These are phyloP conservation scores for Zychaea mexicana DNA, from an alignment of 371 early-diverging fungal species.

Conservation along the genomic window DNA sequence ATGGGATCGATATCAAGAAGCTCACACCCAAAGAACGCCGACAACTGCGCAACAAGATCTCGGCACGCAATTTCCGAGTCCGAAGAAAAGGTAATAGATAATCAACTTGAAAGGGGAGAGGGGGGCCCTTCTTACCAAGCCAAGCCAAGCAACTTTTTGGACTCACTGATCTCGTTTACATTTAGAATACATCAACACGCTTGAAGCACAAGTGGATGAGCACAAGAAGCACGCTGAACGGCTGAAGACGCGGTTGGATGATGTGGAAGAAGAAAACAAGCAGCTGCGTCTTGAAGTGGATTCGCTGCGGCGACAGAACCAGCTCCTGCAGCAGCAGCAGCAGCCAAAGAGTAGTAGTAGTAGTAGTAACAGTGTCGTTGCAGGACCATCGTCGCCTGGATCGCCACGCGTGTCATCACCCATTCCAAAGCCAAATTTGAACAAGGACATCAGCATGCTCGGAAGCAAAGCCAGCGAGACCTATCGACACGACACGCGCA, in stretches of 20 bases:
- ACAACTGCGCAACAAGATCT: conserved; percentile 87
- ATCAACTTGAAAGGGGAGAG: background rate
- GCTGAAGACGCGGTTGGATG: conserved; percentile 44
- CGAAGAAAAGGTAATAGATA: conserved; percentile 76
- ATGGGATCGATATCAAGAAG: conserved; percentile 46
- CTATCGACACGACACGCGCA: conserved; percentile 49
- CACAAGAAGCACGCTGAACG: conserved; percentile 62
- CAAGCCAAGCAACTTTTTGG: no score
- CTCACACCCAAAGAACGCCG: conserved; percentile 79
- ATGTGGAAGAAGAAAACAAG: conserved; percentile 61
- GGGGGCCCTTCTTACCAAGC: no score
- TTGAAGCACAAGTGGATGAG: conserved; percentile 77
- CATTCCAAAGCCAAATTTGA: conserved; percentile 41
- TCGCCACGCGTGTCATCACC: conserved; percentile 39
- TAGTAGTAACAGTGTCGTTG: conserved; percentile 3
- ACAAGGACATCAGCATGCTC: conserved; percentile 48
- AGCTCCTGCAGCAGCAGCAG: conserved; percentile 24
- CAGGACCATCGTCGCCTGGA: conserved; percentile 21
- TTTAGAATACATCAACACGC: conserved; percentile 78
- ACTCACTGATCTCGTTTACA: background rate
- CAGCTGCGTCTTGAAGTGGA: conserved; percentile 60
- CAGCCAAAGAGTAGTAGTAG: no score
- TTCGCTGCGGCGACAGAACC: conserved; percentile 41
- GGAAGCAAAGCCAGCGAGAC: conserved; percentile 50
- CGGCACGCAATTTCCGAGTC: conserved; percentile 86